Evolutionary conservation across 2,329 filamentous ascomycete genomes (phyloP), one percentile per base, ranked within the genome.

Genomic region (Parascedosporium putredinis): DNA sequence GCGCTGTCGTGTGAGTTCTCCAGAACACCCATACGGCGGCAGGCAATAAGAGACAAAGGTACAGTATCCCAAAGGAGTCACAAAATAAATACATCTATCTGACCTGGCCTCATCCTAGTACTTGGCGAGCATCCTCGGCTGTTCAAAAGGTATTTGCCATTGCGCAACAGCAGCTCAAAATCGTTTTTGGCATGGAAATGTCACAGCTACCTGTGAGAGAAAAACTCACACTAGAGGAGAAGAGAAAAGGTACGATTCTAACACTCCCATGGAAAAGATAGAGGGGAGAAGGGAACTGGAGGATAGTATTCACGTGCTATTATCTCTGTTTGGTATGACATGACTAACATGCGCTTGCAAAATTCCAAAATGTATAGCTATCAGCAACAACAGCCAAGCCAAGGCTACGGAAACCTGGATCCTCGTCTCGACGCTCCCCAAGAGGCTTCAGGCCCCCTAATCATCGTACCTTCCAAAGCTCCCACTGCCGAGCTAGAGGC

Each of bases 171-270:
- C 78, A 86, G 56, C 70, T 98, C 33, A 72, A 75, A 45, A 68
- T 69, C 2, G 75, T 83, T 1, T 97, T 95, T 66, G 93, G 93
- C n/a, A 95, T 97, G 89, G 78, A 90, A 63, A 78, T 98, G 74
- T 74, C 80, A 3, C 90, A 96, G 66, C 72, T 97, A 46, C 89
- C 93, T 0, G 72, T 77, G 1, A 79, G 78, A 59, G 91, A 96
- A 60, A 94, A 89, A 64, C 76, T 86, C 45, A 88, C 88, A 0
- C 67, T 95, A 29, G 81, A 81, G 52, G 86, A 95, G 55, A 79
- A 78, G 61, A 79, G 88, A 58, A 83, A 86, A 73, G 86, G 84
- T 83, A 67, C 53, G 68, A 6, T 20, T 14, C 25, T 18, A 42
- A 7, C 16, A 5, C 23, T 42, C 20, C 4, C 9, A 10, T 24